These are phyloP conservation scores for Fusarium oxysporum DNA, from an alignment of 2,329 filamentous ascomycete genomes.

Conservation along the genomic window DNA sequence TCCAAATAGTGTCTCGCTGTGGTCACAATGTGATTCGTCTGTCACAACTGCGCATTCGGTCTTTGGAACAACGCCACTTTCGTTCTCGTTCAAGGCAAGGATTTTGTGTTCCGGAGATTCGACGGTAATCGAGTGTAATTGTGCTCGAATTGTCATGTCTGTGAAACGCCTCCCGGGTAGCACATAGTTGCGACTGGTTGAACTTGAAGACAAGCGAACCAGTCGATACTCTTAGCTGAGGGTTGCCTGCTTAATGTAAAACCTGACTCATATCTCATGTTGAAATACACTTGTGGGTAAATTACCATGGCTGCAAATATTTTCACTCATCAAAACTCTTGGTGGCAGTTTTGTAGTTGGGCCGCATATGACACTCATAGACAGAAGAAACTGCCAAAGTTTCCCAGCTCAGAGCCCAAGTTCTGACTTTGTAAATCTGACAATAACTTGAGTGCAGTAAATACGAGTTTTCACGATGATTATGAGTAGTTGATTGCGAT, in stretches of 20 bases:
- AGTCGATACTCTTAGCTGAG: slow-evolving; percentile 3
- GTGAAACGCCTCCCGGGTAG: slow-evolving; percentile 37
- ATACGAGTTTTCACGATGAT: neutral
- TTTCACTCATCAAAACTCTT: neutral
- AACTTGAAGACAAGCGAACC: slow-evolving; percentile 13
- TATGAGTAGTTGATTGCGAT: neutral
- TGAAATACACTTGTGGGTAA: neutral
- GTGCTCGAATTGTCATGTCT: neutral
- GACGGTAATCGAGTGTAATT: neutral
- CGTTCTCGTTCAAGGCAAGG: neutral
- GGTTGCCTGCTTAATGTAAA: neutral
- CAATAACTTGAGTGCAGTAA: neutral
- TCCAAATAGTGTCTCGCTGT: neutral
- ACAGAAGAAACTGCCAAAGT: neutral
- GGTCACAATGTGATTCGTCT: neutral
- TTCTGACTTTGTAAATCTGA: neutral
- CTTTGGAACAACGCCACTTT: neutral
- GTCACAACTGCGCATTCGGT: neutral
- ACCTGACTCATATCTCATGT: neutral
- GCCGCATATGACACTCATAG: neutral
- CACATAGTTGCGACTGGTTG: slow-evolving; percentile 33
- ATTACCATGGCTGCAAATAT: neutral
- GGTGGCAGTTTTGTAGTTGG: neutral
- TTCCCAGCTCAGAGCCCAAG: neutral
- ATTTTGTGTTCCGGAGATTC: neutral